Evolutionary conservation across 139 green algal species (phyloP).

Genomic region (Picochlorum sp.): DNA sequence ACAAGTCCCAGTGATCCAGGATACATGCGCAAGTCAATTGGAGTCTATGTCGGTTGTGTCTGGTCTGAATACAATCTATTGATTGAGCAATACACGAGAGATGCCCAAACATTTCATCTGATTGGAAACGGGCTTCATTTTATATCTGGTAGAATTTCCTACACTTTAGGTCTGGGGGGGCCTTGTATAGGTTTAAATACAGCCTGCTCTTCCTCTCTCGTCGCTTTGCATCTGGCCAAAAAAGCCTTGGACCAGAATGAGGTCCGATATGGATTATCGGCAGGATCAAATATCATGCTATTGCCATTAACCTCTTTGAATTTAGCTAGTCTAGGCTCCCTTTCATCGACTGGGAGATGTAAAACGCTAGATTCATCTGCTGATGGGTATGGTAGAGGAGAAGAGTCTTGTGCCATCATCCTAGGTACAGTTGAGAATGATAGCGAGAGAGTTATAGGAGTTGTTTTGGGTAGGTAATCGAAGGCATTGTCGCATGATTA

Average conservation of each 20-base stretch:
- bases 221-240: constrained; percentile 49
- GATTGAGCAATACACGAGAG: constrained; percentile 24
- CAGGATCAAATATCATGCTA: constrained; percentile 27
- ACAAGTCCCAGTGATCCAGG: not conserved
- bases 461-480: too few species aligned
- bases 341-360: constrained; percentile 28
- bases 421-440: not conserved
- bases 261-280: constrained; percentile 6
- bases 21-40: not conserved
- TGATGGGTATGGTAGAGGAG: constrained; percentile 46
- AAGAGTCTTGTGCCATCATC: constrained; percentile 20
- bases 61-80: constrained; percentile 56
- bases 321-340: constrained; percentile 16
- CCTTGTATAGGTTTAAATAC: constrained; percentile 47
- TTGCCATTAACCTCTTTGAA: constrained; percentile 16
- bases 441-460: not conserved
- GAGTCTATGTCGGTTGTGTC: constrained; percentile 32
- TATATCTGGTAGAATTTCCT: constrained; percentile 37
- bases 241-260: constrained; percentile 15
- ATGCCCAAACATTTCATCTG: constrained; percentile 39
- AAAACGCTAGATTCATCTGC: constrained; percentile 39
- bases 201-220: constrained; percentile 81
- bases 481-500: too few species aligned
- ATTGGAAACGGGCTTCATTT: constrained; percentile 61
- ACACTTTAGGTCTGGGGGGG: constrained; percentile 31